Evolutionary conservation across 106 monocot genomes (phyloP), one percentile per base, ranked within the genome.

Genomic region (Phalaenopsis equestris): DNA sequence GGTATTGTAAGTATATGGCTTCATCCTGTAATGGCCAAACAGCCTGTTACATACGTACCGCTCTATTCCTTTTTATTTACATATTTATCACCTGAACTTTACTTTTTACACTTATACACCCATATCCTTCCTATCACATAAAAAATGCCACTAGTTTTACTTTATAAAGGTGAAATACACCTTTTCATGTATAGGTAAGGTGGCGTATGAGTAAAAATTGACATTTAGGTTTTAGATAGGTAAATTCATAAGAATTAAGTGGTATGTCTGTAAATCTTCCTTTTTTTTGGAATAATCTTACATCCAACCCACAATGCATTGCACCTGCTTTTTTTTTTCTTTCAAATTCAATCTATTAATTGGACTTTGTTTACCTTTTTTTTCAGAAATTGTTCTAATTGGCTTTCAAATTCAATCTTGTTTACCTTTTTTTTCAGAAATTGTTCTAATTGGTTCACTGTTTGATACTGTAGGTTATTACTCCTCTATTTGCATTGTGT

Each of bases 401-500:
- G 42, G 77, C 21, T 21, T 61, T 61, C 61, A 61, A 61, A 61
- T 61, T 21, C 0, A 4, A 61, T 61, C 37, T 70, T 48, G 48
- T 42, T 70, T 75, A 58, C 56, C 41, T 42, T 19, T 0, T n/a
- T n/a, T 80, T 11, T 67, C 18, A 55, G 57, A 43, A 39, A 74
- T 5, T 74, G 43, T 18, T 42, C 19, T 74, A 80, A 78, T 45
- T 9, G 42, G 77, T 41, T 79, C 76, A 16, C 75, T 77, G 7
- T 55, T 64, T 77, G 23, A 74, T 55, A 75, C 18, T 92, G 84
- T 86, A 98, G 97, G 97, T 92, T 57, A 72, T 70, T 83, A 77
- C n/a, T 78, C 86, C 92, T 4, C 86, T 92, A 82, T 94, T 94
- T 84, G 84, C 92, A 80, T 82, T 98, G 43, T 94, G 86, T 67